Percentiles rank a stretch among this genome's conserved stretches.
These are phyloP conservation scores for Schizothecium vesticola DNA, from an alignment of 495 filamentous ascomycete genomes.

Conservation along the genomic window DNA sequence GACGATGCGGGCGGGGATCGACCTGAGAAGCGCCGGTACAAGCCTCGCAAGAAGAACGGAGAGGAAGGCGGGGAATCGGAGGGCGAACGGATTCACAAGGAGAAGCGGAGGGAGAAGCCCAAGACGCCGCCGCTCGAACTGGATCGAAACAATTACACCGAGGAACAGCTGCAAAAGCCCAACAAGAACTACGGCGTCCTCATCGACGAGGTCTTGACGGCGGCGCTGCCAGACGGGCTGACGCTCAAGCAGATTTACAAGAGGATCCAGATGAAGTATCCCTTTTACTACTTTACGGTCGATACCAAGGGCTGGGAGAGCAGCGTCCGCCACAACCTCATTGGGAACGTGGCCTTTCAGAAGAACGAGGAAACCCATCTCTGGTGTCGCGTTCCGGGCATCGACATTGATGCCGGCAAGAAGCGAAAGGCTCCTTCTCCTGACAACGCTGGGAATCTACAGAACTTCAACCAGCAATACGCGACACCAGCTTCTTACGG, in stretches of 20 bases:
- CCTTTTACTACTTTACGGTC: slow-evolving; percentile 79
- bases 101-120: slow-evolving; percentile 56
- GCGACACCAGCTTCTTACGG: slow-evolving; percentile 21
- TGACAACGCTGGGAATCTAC: slow-evolving; percentile 30
- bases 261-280: slow-evolving; percentile 79
- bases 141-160: slow-evolving; percentile 69
- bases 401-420: slow-evolving; percentile 48
- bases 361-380: slow-evolving; percentile 62
- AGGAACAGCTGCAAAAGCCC: slow-evolving; percentile 81
- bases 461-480: slow-evolving; percentile 25
- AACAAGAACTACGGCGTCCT: slow-evolving; percentile 81
- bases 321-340: slow-evolving; percentile 91
- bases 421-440: slow-evolving; percentile 47
- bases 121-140: slow-evolving; percentile 56
- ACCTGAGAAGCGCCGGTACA: slow-evolving; percentile 72
- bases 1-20: slow-evolving; percentile 51
- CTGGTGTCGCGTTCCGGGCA: slow-evolving; percentile 46
- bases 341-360: slow-evolving; percentile 79
- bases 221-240: slow-evolving; percentile 60
- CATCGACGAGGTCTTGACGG: slow-evolving; percentile 81
- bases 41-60: slow-evolving; percentile 61
- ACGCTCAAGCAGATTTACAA: slow-evolving; percentile 93
- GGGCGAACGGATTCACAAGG: slow-evolving; percentile 44
- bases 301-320: slow-evolving; percentile 91
- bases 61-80: slow-evolving; percentile 43